Conservation (phyloP, 495 filamentous ascomycete species). For the Penicillium soppii region DNA sequence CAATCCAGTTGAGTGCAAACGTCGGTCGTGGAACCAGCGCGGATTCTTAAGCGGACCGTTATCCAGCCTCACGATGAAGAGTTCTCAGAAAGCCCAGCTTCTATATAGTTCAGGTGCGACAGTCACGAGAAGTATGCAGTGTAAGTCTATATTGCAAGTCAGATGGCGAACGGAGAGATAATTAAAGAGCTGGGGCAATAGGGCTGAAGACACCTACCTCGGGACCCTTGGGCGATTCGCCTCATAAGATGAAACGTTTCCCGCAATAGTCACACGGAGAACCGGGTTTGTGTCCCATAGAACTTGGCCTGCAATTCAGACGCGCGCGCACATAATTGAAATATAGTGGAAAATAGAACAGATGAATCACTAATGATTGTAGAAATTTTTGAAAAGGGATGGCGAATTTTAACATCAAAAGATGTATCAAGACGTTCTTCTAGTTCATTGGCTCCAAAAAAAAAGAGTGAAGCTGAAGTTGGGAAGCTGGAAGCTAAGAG, state of each 20-base stretch:
- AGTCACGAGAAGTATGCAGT: constrained; percentile 15
- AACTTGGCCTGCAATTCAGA: constrained; percentile 32
- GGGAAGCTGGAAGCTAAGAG: not conserved
- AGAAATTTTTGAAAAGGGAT: not conserved
- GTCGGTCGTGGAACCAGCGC: constrained; percentile 27
- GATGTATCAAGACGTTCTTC: not conserved
- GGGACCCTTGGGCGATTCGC: constrained; percentile 30
- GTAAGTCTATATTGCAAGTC: constrained; percentile 18
- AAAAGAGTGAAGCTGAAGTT: not conserved
- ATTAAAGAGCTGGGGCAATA: constrained; percentile 14
- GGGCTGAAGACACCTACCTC: constrained; percentile 25
- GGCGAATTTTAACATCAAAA: not conserved
- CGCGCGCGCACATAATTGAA: constrained; percentile 31
- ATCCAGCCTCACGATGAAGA: constrained; percentile 17
- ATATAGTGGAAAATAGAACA: constrained; percentile 1
- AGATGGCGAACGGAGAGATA: constrained; percentile 14
- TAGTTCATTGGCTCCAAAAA: not conserved
- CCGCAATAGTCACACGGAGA: constrained; percentile 29
- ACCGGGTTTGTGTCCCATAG: constrained; percentile 38
- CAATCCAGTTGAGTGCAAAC: constrained; percentile 32
- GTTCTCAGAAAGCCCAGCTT: constrained; percentile 27
- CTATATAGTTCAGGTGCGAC: constrained; percentile 13
- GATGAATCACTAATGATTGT: not conserved
- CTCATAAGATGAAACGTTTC: constrained; percentile 33
- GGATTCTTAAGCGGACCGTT: constrained; percentile 24